phyloP scores from a whole-genome alignment of 176 grass and related monocot species.

The Tillandsia fasciculata region DNA sequence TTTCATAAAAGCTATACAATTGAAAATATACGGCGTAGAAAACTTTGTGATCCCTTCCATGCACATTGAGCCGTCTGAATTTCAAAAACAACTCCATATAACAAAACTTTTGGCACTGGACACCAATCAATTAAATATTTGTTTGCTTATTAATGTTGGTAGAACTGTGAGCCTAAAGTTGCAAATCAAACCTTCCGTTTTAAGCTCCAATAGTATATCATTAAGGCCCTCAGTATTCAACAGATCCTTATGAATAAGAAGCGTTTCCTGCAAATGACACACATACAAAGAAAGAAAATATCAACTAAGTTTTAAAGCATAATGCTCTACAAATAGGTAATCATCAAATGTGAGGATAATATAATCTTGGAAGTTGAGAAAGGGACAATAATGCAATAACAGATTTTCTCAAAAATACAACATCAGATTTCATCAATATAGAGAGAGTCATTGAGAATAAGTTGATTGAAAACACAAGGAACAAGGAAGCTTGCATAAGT shows the following conservation, averaged over 20 bases:
- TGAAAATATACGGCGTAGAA: not conserved
- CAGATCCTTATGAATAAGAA: constrained; percentile 83
- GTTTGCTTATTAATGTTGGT: not conserved
- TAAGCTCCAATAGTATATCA: constrained; percentile 55
- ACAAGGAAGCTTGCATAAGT: too few relatives aligned
- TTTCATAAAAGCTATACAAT: not conserved
- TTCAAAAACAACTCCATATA: not conserved
- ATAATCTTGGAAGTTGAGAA: not conserved
- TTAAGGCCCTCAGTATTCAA: constrained; percentile 49
- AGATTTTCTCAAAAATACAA: not conserved
- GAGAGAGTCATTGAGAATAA: not conserved
- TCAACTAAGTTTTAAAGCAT: not conserved
- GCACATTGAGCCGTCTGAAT: not conserved
- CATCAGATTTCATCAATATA: not conserved
- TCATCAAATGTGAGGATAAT: not conserved
- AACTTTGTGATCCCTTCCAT: not conserved
- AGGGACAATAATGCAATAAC: not conserved
- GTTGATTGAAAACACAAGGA: too few relatives aligned
- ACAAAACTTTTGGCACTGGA: not conserved
- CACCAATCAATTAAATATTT: not conserved
- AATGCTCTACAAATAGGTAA: not conserved
- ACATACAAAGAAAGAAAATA: not conserved
- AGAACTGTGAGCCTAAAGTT: not conserved
- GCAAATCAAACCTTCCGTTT: constrained; percentile 54
- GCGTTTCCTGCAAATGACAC: constrained; percentile 56